Percentiles rank a stretch among this genome's conserved stretches.
Conservation (phyloP, 208 protist genomes). For the Crithidia brevicula region DNA sequence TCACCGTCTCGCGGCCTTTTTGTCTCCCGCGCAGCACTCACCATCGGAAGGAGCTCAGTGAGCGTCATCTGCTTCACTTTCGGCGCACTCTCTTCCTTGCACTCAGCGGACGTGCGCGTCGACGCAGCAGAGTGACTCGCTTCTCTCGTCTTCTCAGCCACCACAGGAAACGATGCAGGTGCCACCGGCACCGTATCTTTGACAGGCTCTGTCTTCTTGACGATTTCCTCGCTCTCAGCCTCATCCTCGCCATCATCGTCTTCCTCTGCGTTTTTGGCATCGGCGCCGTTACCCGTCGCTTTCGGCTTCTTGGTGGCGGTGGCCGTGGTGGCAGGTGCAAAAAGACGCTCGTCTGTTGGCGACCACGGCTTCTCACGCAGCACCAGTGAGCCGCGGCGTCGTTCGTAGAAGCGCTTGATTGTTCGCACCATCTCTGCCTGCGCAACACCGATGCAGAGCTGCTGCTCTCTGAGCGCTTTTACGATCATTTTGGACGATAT, state of each 20-base stretch:
- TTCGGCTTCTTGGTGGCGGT: constrained; percentile 16
- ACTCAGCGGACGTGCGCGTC: constrained; percentile 12
- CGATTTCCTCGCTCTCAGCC: constrained; percentile 11
- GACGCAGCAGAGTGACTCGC: background rate
- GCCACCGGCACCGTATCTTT: background rate
- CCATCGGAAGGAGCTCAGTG: constrained; percentile 18
- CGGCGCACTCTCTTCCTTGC: constrained; percentile 18
- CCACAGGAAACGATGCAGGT: background rate
- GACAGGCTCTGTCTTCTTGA: constrained; percentile 3
- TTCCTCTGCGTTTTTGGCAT: background rate
- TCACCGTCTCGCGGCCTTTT: constrained; percentile 29
- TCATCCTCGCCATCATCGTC: constrained; percentile 9
- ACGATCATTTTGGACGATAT: constrained; percentile 58
- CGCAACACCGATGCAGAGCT: constrained; percentile 70
- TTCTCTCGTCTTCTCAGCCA: constrained; percentile 1
- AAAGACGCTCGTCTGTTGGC: constrained; percentile 76
- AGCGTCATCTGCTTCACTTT: constrained; percentile 30
- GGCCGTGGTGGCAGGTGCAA: constrained; percentile 22
- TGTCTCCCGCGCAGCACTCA: background rate
- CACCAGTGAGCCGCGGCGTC: constrained; percentile 58
- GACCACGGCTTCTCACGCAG: constrained; percentile 64
- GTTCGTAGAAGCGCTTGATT: constrained; percentile 81
- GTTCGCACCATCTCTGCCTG: constrained; percentile 67
- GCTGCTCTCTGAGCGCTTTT: constrained; percentile 50
- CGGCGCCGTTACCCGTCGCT: background rate